These are phyloP conservation scores for Penicillium paneum DNA, from an alignment of 2,329 filamentous ascomycete species.

Conservation along the genomic window DNA sequence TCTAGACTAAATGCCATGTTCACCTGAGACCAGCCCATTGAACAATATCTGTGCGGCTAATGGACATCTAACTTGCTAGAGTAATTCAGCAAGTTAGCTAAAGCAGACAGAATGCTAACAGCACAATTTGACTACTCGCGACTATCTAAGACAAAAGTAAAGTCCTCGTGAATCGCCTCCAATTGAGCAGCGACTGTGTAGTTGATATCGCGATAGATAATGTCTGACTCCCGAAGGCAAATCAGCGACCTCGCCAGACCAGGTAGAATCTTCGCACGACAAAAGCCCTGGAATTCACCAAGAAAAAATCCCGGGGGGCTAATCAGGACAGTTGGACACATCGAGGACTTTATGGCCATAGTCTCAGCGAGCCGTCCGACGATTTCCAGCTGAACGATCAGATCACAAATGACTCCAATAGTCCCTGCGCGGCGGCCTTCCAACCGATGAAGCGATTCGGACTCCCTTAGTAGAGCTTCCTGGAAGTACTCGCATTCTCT, in stretches of 20 bases:
- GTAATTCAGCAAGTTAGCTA: not conserved
- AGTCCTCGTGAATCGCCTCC: not conserved
- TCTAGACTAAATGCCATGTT: not conserved
- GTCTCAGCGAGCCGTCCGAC: not conserved
- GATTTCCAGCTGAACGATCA: not conserved
- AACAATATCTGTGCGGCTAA: not conserved
- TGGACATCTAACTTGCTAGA: not conserved
- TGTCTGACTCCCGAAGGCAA: not conserved
- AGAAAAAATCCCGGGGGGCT: not conserved
- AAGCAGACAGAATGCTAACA: not conserved
- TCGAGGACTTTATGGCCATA: not conserved
- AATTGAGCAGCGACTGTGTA: not conserved
- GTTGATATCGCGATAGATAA: not conserved
- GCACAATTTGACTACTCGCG: not conserved
- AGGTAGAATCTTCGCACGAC: not conserved
- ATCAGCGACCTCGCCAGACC: not conserved
- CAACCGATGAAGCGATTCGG: not conserved
- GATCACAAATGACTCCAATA: not conserved
- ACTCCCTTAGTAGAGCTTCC: not conserved
- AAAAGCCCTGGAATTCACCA: not conserved
- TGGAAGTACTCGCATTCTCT: not conserved
- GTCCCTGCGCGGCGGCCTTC: not conserved
- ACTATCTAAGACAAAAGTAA: not conserved
- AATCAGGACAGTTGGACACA: not conserved
- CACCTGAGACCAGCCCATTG: not conserved